phyloP scores from a whole-genome alignment of 306 rosid species.

The Dryas drummondii region DNA sequence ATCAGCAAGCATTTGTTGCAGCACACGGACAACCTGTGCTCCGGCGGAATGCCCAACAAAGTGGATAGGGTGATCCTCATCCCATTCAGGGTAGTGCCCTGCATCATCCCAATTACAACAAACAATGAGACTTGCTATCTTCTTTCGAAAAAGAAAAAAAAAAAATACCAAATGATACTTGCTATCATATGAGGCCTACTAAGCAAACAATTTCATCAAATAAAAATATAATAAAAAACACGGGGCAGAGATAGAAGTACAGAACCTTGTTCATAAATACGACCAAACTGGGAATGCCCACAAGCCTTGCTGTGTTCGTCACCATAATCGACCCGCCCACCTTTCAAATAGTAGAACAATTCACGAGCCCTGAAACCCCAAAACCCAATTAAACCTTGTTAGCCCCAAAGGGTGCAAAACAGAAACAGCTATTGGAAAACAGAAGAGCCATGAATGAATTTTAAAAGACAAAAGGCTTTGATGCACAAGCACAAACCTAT shows the following conservation, averaged over 20 bases:
- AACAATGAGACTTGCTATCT: neutral
- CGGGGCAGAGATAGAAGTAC: neutral
- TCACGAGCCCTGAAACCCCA: conserved; percentile 74
- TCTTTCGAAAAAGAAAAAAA: neutral
- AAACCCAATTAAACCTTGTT: conserved; percentile 7
- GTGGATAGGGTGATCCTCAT: conserved; percentile 91
- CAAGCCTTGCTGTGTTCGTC: conserved; percentile 89
- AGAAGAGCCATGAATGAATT: neutral
- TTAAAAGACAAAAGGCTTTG: neutral
- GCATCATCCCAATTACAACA: conserved; percentile 29
- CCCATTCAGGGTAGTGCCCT: conserved; percentile 98
- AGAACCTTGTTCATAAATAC: conserved; percentile 76
- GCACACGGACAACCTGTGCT: conserved; percentile 89
- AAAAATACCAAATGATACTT: neutral
- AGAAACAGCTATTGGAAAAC: neutral
- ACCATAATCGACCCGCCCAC: conserved; percentile 92
- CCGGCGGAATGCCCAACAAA: conserved; percentile 98
- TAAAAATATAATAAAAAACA: neutral
- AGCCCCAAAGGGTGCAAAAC: neutral
- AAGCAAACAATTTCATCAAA: conserved; percentile 11
- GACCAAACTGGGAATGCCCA: conserved; percentile 84
- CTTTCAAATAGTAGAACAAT: conserved; percentile 92
- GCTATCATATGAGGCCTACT: neutral
- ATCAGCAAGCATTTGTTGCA: conserved; percentile 98
- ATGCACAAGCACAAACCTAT: conserved; percentile 50